These are phyloP conservation scores for Chytriomyces confervae DNA, from an alignment of 192 early-diverging fungal species.

Conservation along the genomic window DNA sequence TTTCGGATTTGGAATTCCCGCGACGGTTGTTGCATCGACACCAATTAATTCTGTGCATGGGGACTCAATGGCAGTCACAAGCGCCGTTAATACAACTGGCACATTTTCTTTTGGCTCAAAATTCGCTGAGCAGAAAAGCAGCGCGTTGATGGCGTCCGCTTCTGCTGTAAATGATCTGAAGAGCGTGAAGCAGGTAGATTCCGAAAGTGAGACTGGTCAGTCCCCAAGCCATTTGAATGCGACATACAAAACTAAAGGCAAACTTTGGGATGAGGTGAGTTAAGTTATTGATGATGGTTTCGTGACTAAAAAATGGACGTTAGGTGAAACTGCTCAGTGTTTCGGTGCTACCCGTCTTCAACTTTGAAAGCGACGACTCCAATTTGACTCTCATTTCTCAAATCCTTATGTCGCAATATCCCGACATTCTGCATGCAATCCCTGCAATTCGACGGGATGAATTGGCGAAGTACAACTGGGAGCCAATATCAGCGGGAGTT, in stretches of 20 bases:
- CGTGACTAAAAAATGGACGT: background rate
- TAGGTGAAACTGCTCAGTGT: background rate
- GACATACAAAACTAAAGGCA: background rate
- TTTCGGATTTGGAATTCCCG: background rate
- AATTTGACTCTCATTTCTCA: background rate
- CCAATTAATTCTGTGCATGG: background rate
- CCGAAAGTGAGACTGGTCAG: background rate
- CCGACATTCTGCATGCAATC: background rate
- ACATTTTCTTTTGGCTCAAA: background rate
- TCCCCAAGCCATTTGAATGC: background rate
- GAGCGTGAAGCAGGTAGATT: background rate
- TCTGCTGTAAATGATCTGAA: background rate
- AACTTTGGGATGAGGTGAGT: conserved; percentile 1
- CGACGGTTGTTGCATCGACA: background rate
- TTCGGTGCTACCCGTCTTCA: background rate
- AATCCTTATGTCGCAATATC: background rate
- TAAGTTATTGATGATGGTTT: background rate
- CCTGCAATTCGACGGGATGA: background rate
- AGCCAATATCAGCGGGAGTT: background rate
- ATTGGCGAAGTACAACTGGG: background rate
- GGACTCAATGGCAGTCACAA: background rate
- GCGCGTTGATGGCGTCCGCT: background rate
- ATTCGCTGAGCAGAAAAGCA: background rate
- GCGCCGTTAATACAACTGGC: background rate
- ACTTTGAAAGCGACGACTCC: background rate